Base-by-base conservation (phyloP, 139 green algal genomes). In the Eudorina sp. region DNA sequence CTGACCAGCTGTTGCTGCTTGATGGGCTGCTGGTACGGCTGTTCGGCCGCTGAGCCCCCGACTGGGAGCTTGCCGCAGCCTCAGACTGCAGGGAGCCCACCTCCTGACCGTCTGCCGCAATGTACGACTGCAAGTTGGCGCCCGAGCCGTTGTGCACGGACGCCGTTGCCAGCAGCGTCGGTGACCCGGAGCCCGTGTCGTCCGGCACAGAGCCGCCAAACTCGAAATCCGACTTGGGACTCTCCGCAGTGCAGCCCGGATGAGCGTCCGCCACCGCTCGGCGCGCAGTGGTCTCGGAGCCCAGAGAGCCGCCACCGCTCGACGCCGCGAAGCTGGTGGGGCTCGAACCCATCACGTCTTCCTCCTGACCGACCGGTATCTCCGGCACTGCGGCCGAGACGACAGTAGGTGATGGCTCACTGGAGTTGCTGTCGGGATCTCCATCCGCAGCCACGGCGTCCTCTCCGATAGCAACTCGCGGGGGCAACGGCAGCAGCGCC, bases 201-300 rank as follows among this genome's bases (percentile, higher is more conserved):
- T 46, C 78, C 8, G 55, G 40, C 4, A 34, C 18, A n/a, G 60
- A 40, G 43, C 60, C 80, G 29, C 51, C 60, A 46, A 86, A 86
- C 41, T 86, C 80, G 25, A 87, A 87, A 9, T 87, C 81, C 11
- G 31, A 45, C 27, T 11, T 48, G 43, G 60, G 64, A 38, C 41
- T 73, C 23, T 79, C 72, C 41, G 40, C 36, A 34, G 36, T 46
- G 40, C 36, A 29, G 21, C 3, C 34, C 19, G 31, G 8, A 1
- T 53, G 68, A 11, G 2, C 18, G 13, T 53, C 40, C 19, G 70
- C 40, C 40, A 41, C 58, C 11, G 16, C 64, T 11, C 25, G 9
- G 3, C 40, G 11, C 13, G 34, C 31, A 27, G 66, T 27, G 31
- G 34, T 34, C 3, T 46, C 36, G 21, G 38, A 46, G 11, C 46